phyloP scores from a whole-genome alignment of 148 eudicot species.

The Rhododendron molle region DNA sequence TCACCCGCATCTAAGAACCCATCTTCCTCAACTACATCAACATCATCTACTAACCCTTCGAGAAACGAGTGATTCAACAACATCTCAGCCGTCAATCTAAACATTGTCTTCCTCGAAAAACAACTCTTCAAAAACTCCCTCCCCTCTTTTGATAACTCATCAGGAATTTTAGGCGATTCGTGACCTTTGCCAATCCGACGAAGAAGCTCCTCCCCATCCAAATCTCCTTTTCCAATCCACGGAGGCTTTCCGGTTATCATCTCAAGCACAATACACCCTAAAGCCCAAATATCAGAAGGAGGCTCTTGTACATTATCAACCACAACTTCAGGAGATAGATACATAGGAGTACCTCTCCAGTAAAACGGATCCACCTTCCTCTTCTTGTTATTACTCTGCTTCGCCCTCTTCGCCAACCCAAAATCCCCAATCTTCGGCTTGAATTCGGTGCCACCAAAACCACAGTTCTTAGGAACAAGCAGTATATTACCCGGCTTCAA shows the following conservation, averaged over 20 bases:
- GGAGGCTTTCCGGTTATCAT: conserved; percentile 43
- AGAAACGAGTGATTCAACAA: too few relatives aligned
- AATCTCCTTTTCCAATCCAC: conserved; percentile 22
- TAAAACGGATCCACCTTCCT: conserved; percentile 22
- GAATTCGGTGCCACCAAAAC: conserved; percentile 3
- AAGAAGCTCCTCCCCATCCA: conserved; percentile 18
- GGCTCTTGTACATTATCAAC: conserved; percentile 26
- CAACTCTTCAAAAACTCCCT: conserved; percentile 38
- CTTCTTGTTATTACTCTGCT: conserved; percentile 12
- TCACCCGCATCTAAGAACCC: neutral
- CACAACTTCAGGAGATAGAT: conserved; percentile 44
- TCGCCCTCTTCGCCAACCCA: conserved; percentile 34
- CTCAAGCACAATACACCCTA: conserved; percentile 49
- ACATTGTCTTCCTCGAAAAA: conserved; percentile 28
- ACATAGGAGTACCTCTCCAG: conserved; percentile 37
- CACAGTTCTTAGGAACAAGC: conserved; percentile 2
- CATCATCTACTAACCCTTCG: neutral
- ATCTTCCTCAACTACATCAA: neutral
- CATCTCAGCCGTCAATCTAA: too few relatives aligned
- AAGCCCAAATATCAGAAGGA: conserved; percentile 46
- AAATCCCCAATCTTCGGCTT: conserved; percentile 43
- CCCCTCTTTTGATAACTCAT: conserved; percentile 23
- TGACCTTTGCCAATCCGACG: conserved; percentile 17
- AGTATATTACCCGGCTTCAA: conserved; percentile 39
- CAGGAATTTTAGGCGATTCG: conserved; percentile 21